These are phyloP conservation scores for Phytophthora cryptogea DNA, from an alignment of 352 stramenopile species.

Conservation along the genomic window DNA sequence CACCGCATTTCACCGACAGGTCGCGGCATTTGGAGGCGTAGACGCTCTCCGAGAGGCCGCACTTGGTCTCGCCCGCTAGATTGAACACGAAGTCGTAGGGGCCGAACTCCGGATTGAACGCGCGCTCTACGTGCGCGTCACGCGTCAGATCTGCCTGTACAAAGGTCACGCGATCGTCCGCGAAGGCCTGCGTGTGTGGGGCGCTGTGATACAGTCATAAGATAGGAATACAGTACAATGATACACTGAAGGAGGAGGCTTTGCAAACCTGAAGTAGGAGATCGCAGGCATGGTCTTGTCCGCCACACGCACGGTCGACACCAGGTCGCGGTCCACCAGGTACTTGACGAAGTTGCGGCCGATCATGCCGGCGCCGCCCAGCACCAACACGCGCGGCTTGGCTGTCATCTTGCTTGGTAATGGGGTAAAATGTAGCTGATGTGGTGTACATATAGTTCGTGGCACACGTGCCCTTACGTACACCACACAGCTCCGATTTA, in stretches of 20 bases:
- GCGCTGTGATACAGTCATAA: conserved; percentile 27
- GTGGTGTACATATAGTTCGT: neutral
- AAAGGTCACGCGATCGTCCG: conserved; percentile 70
- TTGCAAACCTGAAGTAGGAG: conserved; percentile 79
- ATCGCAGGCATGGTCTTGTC: conserved; percentile 91
- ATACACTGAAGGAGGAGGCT: neutral
- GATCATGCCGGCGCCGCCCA: conserved; percentile 86
- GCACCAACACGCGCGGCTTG: conserved; percentile 82
- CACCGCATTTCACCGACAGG: conserved; percentile 84
- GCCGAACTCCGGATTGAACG: conserved; percentile 69
- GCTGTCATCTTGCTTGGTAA: conserved; percentile 13
- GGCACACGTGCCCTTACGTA: neutral
- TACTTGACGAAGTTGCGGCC: conserved; percentile 88
- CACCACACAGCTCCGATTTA: conserved; percentile 14
- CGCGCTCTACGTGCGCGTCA: conserved; percentile 77
- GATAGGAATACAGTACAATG: neutral
- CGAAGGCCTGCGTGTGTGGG: conserved; percentile 71
- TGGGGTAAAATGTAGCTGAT: neutral
- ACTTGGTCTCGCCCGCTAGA: conserved; percentile 85
- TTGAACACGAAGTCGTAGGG: conserved; percentile 90
- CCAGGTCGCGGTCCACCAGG: conserved; percentile 72
- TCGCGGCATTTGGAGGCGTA: conserved; percentile 88
- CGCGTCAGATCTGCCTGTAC: conserved; percentile 84
- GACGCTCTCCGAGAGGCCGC: conserved; percentile 65
- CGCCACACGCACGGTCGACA: conserved; percentile 70